Base-by-base conservation (phyloP, 2,329 filamentous ascomycete genomes). In the Talaromyces albobiverticillius region DNA sequence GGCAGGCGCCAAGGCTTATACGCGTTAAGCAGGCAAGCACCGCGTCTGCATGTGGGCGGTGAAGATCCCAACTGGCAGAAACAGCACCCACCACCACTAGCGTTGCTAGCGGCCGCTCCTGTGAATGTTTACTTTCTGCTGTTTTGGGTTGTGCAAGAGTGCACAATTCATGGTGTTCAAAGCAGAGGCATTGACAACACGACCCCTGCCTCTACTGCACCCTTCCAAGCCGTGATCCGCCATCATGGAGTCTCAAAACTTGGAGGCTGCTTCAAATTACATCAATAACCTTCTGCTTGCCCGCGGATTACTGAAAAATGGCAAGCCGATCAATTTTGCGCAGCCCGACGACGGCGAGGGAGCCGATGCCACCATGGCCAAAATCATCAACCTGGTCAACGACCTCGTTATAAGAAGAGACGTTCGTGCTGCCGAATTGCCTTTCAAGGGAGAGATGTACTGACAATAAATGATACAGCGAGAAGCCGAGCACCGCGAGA, bases 361-460 rank as follows among this genome's bases (percentile, higher is more conserved):
- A 16, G 71, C 83, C 1, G 81, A 82, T 65, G 82, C 81, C 48
- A 89, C 88, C 16, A 93, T 94, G 85, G 87, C 88, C 18, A 84
- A 85, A 61, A 86, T 97, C 63, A 96, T 99, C 75, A 89, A 93
- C 67, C 81, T 99, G 22, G 85, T 99, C 46, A 96, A 99, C 71
- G 94, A 99, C 68, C 74, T 99, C 62, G 90, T 99, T 56, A 71
- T 96, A 57, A 84, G 92, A 61, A 84, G 92, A 77, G 94, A 99
- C 70, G 90, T 95, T 77, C 63, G 85, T 78, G 53, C 46, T 22
- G 18, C 20, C 54, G 48, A 13, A 10, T 25, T 41, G 16, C 5
- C 23, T 48, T 55, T 43, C 25, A 34, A 46, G 46, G 52, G 48
- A 16, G 4, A 9, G 51, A 59, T 58, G 42, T 61, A 53, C 20